Conservation (phyloP, 768 basidiomycete genomes). For the Lentinula detonsa region DNA sequence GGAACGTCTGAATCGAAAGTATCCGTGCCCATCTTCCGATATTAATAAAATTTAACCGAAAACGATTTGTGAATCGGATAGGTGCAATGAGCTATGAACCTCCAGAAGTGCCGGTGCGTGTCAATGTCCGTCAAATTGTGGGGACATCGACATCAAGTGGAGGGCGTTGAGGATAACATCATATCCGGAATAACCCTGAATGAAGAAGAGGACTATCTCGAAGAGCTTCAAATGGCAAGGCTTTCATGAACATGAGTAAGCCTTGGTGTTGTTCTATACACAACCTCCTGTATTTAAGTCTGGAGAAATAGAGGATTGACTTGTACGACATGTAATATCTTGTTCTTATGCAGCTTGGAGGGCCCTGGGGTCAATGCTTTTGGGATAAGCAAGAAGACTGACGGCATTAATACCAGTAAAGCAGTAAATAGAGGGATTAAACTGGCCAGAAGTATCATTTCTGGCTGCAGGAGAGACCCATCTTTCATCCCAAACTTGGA, state of each 20-base stretch:
- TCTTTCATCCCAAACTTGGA: too few relatives aligned
- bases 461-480: too few relatives aligned
- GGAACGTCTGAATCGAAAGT: background rate
- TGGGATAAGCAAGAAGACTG: too few relatives aligned
- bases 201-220: conserved; percentile 6
- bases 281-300: too few relatives aligned
- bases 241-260: background rate
- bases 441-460: too few relatives aligned
- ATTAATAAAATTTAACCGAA: background rate
- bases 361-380: too few relatives aligned
- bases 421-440: too few relatives aligned
- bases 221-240: background rate
- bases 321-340: too few relatives aligned
- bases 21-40: conserved; percentile 1
- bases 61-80: conserved; percentile 6
- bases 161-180: conserved; percentile 8
- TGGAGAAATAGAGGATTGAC: too few relatives aligned
- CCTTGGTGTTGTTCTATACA: too few relatives aligned
- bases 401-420: too few relatives aligned
- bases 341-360: too few relatives aligned
- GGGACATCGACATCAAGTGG: background rate
- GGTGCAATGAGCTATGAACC: conserved; percentile 19
- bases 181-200: background rate
- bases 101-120: conserved; percentile 12
- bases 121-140: background rate